Evolutionary conservation across 352 stramenopile genomes (phyloP).

Genomic region (Thalassiosira hispida): DNA sequence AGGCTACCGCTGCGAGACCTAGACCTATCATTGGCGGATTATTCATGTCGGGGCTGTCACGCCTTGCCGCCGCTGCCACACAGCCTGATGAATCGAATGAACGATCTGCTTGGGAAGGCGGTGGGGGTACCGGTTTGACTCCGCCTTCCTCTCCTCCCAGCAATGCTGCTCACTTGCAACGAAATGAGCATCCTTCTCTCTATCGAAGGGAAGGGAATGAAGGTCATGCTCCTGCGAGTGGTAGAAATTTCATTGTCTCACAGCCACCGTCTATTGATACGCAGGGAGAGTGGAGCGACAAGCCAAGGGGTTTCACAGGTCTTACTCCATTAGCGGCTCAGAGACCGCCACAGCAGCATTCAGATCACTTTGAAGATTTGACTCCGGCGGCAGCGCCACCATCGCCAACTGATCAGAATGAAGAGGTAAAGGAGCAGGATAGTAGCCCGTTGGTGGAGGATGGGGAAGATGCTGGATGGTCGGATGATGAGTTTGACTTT

Average conservation of each 20-base stretch:
- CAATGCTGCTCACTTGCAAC: neutral
- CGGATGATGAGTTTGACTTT: conserved; percentile 52
- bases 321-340: neutral
- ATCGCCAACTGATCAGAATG: neutral
- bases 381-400: neutral
- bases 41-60: conserved; percentile 64
- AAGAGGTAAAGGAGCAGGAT: neutral
- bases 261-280: neutral
- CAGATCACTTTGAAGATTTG: too few species aligned
- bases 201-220: conserved; percentile 25
- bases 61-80: conserved; percentile 61
- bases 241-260: neutral
- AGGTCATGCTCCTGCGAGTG: neutral
- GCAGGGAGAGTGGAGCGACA: neutral
- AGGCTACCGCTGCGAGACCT: conserved; percentile 36
- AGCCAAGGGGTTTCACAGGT: neutral
- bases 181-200: neutral
- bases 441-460: neutral
- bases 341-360: neutral
- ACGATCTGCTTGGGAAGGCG: neutral
- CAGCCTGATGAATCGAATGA: conserved; percentile 48
- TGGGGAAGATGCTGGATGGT: conserved; percentile 48
- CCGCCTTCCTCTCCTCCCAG: conserved; percentile 27
- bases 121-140: conserved; percentile 36
- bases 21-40: conserved; percentile 75